Percentiles rank a stretch among this genome's conserved stretches.
phyloP scores from a whole-genome alignment of 2,329 filamentous ascomycete species.

The Dactylellina haptotyla region DNA sequence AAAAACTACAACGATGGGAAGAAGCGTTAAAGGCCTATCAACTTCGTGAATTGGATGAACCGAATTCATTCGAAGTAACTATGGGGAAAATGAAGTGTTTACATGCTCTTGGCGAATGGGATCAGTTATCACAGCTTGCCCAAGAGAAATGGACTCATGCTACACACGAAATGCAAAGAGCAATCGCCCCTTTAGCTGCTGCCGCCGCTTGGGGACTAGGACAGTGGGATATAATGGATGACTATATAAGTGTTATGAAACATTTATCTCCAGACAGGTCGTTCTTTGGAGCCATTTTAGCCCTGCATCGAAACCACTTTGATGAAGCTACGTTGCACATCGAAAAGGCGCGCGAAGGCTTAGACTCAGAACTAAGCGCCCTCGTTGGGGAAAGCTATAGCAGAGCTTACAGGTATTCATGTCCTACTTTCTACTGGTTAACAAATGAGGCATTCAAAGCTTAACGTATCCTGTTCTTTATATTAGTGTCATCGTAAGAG shows the following conservation, averaged over 20 bases:
- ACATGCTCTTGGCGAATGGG: slow-evolving; percentile 97
- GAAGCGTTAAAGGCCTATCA: slow-evolving; percentile 93
- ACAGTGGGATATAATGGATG: slow-evolving; percentile 99
- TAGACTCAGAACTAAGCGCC: slow-evolving; percentile 95
- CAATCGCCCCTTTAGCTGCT: slow-evolving; percentile 91
- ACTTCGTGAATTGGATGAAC: slow-evolving; percentile 77
- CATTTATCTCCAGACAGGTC: slow-evolving; percentile 90
- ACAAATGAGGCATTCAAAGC: neutral
- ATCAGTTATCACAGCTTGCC: slow-evolving; percentile 84
- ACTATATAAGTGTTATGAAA: slow-evolving; percentile 95
- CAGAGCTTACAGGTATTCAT: slow-evolving; percentile 77
- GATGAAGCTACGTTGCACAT: slow-evolving; percentile 89
- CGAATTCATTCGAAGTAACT: slow-evolving; percentile 85
- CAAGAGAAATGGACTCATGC: slow-evolving; percentile 91
- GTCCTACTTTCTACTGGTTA: neutral
- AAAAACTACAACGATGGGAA: slow-evolving; percentile 98
- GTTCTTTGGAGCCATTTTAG: slow-evolving; percentile 96
- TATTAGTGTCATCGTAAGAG: slow-evolving; percentile 81
- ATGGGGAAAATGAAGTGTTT: slow-evolving; percentile 99
- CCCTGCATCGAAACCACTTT: slow-evolving; percentile 95
- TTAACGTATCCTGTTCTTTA: neutral
- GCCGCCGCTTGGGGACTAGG: slow-evolving; percentile 95
- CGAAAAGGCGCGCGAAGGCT: slow-evolving; percentile 86
- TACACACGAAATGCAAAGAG: slow-evolving; percentile 83
- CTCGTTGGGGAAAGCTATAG: slow-evolving; percentile 99